Conservation (phyloP, 345 rosid genomes). For the Acer campestre region DNA sequence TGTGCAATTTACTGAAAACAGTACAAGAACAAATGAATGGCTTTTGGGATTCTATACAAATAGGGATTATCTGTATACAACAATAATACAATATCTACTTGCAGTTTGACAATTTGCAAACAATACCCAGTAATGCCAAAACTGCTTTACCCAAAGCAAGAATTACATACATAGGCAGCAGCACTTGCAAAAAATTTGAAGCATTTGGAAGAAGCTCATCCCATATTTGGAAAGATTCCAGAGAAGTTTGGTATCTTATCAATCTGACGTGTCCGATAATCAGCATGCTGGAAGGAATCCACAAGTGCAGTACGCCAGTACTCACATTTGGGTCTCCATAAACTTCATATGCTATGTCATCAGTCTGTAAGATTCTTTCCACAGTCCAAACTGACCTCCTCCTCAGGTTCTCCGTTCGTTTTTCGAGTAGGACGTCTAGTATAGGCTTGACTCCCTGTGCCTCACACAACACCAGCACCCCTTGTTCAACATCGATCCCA, state of each 20-base stretch:
- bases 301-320: slow-evolving; percentile 87
- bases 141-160: slow-evolving; percentile 16
- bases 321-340: slow-evolving; percentile 75
- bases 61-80: slow-evolving; percentile 28
- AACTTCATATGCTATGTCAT: slow-evolving; percentile 71
- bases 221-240: slow-evolving; percentile 76
- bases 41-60: background rate
- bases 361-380: slow-evolving; percentile 80
- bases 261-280: slow-evolving; percentile 77
- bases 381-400: slow-evolving; percentile 21
- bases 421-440: no score
- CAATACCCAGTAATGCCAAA: slow-evolving; percentile 21
- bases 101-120: slow-evolving; percentile 22
- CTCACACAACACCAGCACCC: no score
- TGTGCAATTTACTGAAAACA: slow-evolving; percentile 24
- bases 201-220: slow-evolving; percentile 24
- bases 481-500: no score
- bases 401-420: no score
- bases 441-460: no score
- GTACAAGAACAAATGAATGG: no score
- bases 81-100: slow-evolving; percentile 28
- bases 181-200: slow-evolving; percentile 8
- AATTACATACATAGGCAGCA: slow-evolving; percentile 22
- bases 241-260: slow-evolving; percentile 96
- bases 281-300: slow-evolving; percentile 93